A percentile compares a stretch with the other conserved stretches of the same genome.
Conservation (phyloP, 768 basidiomycete species). For the Leccinum longicurvipes region DNA sequence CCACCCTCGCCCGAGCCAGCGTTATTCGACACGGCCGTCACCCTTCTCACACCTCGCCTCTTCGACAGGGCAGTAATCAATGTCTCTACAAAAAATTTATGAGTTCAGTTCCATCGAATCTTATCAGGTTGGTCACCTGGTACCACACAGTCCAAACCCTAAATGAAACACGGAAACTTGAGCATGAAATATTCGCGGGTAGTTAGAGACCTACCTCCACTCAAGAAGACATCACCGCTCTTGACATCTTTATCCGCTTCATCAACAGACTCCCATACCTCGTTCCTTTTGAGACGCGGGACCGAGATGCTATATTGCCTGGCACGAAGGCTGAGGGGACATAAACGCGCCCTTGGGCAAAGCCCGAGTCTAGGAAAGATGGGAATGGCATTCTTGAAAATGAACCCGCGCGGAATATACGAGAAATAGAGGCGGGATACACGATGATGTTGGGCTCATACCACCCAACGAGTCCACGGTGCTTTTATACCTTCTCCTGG, state of each 20-base stretch:
- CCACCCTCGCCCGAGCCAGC: conserved; percentile 68
- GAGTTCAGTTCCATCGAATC: not conserved
- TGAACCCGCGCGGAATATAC: not conserved
- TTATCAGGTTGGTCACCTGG: conserved; percentile 48
- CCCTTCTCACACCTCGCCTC: conserved; percentile 61
- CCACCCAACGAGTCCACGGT: not conserved
- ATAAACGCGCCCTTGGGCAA: conserved; percentile 4
- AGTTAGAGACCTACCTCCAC: conserved; percentile 58
- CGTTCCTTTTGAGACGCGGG: conserved; percentile 32
- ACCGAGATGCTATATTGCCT: conserved; percentile 5
- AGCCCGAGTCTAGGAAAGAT: conserved; percentile 1
- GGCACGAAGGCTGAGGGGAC: not conserved
- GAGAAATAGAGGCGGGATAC: not conserved
- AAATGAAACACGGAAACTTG: not conserved
- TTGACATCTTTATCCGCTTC: conserved; percentile 81
- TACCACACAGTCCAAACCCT: conserved; percentile 91
- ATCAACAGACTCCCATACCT: conserved; percentile 75
- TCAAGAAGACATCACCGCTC: conserved; percentile 70
- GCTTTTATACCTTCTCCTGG: conserved; percentile 11
- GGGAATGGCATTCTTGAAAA: conserved; percentile 1
- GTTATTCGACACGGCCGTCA: conserved; percentile 86
- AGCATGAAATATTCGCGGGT: conserved; percentile 21
- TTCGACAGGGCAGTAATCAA: conserved; percentile 71
- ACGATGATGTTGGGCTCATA: not conserved
- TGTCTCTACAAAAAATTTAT: conserved; percentile 50